phyloP scores from a whole-genome alignment of 2,329 filamentous ascomycete species.

The Colletotrichum orchidophilum region DNA sequence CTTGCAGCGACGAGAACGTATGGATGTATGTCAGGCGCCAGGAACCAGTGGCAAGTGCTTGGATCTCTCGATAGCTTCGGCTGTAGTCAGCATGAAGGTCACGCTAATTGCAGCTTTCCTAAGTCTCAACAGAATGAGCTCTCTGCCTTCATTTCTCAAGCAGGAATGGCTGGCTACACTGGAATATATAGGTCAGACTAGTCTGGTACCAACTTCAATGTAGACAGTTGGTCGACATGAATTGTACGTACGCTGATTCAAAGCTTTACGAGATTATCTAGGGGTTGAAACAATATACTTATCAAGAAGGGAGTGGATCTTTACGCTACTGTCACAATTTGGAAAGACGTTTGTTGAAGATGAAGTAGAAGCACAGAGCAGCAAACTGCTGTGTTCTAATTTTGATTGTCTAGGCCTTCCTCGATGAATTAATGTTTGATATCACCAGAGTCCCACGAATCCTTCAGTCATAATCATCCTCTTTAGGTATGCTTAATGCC shows the following conservation, averaged over 20 bases:
- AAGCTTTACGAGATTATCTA: background rate
- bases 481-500: too few species aligned
- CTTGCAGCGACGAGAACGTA: conserved; percentile 58
- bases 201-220: conserved; percentile 26
- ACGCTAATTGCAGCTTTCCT: conserved; percentile 62
- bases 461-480: too few species aligned
- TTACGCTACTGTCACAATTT: too few species aligned
- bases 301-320: too few species aligned
- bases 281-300: too few species aligned
- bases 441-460: too few species aligned
- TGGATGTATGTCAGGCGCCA: conserved; percentile 59
- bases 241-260: conserved; percentile 2
- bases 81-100: conserved; percentile 56
- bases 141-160: conserved; percentile 56
- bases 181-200: conserved; percentile 23
- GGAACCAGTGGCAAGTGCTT: conserved; percentile 57
- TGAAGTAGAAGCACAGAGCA: too few species aligned
- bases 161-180: conserved; percentile 13
- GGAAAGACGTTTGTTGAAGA: too few species aligned
- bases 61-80: conserved; percentile 58
- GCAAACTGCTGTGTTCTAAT: too few species aligned
- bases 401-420: too few species aligned
- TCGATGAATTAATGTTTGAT: too few species aligned
- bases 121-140: conserved; percentile 52
- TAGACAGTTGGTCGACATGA: conserved; percentile 30